Conservation (phyloP, 352 stramenopile species). For the Globisporangium spiculum region DNA sequence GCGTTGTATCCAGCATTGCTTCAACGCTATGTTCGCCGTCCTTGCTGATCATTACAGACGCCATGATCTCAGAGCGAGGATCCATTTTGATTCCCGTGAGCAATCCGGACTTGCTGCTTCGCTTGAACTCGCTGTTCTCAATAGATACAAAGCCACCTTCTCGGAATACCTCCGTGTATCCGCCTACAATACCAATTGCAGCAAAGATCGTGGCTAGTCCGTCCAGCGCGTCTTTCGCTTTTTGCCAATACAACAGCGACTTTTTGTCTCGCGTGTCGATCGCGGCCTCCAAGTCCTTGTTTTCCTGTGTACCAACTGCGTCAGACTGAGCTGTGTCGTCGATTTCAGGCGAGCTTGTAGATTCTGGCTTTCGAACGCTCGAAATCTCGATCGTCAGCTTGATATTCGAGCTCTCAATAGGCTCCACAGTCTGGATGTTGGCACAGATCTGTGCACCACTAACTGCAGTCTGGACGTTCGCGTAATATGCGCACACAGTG, state of each 20-base stretch:
- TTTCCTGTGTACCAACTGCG: neutral
- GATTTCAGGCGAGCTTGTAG: slow-evolving; percentile 54
- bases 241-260: slow-evolving; percentile 65
- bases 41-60: slow-evolving; percentile 15
- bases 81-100: slow-evolving; percentile 43
- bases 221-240: slow-evolving; percentile 72
- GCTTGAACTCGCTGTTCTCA: slow-evolving; percentile 39
- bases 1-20: neutral
- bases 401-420: slow-evolving; percentile 20
- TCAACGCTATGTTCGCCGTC: slow-evolving; percentile 1
- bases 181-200: slow-evolving; percentile 68
- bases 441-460: neutral
- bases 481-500: slow-evolving; percentile 68
- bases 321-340: slow-evolving; percentile 30
- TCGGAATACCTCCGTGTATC: slow-evolving; percentile 63
- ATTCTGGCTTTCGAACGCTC: slow-evolving; percentile 53
- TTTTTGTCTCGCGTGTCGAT: slow-evolving; percentile 58
- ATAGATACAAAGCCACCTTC: slow-evolving; percentile 63
- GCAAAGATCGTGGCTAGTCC: slow-evolving; percentile 52
- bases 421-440: slow-evolving; percentile 19
- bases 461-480: slow-evolving; percentile 19
- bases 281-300: slow-evolving; percentile 16
- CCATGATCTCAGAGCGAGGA: slow-evolving; percentile 37
- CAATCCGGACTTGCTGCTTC: slow-evolving; percentile 20
- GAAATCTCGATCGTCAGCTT: slow-evolving; percentile 21